These are phyloP conservation scores for Chaetomium fimeti DNA, from an alignment of 495 filamentous ascomycete genomes.

Conservation along the genomic window DNA sequence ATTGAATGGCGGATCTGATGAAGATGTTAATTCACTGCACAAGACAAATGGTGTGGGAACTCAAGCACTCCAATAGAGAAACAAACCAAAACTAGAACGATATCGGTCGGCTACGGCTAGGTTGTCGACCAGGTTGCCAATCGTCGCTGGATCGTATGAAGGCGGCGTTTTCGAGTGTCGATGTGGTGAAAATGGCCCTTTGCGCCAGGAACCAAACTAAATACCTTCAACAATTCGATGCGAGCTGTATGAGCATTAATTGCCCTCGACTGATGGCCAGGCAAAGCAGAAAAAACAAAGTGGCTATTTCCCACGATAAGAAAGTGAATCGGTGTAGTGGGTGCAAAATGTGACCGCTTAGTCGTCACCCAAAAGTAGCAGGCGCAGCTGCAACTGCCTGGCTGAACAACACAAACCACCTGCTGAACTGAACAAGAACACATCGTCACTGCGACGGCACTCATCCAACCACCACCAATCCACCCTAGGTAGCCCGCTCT, in stretches of 20 bases:
- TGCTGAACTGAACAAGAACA: not conserved
- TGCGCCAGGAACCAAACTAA: not conserved
- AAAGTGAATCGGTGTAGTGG: not conserved
- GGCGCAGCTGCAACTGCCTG: not conserved
- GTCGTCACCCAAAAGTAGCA: not conserved
- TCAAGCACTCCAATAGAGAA: not conserved
- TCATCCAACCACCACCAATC: not conserved
- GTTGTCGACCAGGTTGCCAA: no score
- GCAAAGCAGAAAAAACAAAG: not conserved
- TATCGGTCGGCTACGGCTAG: not conserved
- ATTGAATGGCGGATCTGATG: not conserved
- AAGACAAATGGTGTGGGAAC: not conserved
- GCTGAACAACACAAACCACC: no score
- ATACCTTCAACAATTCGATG: not conserved
- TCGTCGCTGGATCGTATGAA: not conserved
- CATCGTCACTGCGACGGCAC: constrained; percentile 1
- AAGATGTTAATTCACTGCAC: not conserved
- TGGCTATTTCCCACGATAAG: not conserved
- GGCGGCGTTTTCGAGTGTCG: not conserved
- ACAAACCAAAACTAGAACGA: not conserved
- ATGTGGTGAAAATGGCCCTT: not conserved
- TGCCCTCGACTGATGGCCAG: not conserved
- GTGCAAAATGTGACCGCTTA: constrained; percentile 5
- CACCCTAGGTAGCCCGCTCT: not conserved
- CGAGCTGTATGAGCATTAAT: not conserved